Conservation (phyloP, 768 basidiomycete genomes). For the Trametes cingulata region DNA sequence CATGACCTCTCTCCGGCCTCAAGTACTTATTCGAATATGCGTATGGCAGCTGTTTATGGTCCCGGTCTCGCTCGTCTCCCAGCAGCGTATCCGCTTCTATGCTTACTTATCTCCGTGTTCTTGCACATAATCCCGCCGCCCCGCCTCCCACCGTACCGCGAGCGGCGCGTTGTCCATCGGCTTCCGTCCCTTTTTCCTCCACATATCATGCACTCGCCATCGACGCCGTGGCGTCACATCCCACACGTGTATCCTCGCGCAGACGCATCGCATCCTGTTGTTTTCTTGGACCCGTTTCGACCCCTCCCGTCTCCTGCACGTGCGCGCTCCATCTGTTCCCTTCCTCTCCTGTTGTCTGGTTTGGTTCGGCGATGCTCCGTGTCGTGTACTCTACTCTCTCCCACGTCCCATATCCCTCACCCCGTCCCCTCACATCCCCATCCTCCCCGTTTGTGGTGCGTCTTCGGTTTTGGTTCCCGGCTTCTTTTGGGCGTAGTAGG, state of each 20-base stretch:
- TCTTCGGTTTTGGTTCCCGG: background rate
- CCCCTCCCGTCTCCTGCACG: background rate
- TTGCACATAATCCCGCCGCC: constrained; percentile 17
- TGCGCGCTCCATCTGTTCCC: constrained; percentile 10
- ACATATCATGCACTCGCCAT: background rate
- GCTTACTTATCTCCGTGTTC: constrained; percentile 11
- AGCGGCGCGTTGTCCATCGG: constrained; percentile 10
- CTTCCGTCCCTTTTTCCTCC: background rate
- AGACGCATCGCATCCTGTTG: constrained; percentile 14
- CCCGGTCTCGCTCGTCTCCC: background rate
- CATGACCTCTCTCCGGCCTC: background rate
- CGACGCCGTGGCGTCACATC: constrained; percentile 1
- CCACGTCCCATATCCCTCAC: background rate
- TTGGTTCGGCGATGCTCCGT: constrained; percentile 10
- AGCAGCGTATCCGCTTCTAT: background rate
- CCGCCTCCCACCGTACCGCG: background rate
- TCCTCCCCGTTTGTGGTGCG: background rate
- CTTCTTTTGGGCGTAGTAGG: constrained; percentile 5
- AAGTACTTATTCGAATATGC: constrained; percentile 22
- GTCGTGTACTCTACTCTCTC: constrained; percentile 4
- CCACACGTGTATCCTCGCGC: constrained; percentile 15
- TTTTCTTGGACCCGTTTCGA: constrained; percentile 13
- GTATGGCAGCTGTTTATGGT: constrained; percentile 21
- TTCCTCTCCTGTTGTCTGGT: constrained; percentile 1
- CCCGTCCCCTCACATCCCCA: background rate